phyloP scores from a whole-genome alignment of 768 basidiomycete genomes.

The Mycena haematopus region DNA sequence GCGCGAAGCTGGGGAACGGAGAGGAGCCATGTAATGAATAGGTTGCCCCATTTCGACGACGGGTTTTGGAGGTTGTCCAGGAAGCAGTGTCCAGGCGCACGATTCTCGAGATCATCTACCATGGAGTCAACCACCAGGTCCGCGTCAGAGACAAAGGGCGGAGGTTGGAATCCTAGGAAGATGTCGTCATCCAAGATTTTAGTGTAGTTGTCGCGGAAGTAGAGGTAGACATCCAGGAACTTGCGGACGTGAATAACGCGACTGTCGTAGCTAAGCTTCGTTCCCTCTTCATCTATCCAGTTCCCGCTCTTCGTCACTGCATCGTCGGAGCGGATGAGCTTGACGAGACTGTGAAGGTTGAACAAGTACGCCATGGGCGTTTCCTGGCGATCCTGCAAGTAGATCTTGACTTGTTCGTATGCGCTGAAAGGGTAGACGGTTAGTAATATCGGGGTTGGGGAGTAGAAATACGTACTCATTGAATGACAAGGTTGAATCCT shows the following conservation, averaged over 20 bases:
- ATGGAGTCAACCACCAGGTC: neutral
- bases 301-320: neutral
- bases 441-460: neutral
- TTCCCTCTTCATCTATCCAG: neutral
- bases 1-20: too few relatives aligned
- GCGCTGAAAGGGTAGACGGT: neutral
- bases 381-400: neutral
- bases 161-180: neutral
- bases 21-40: too few relatives aligned
- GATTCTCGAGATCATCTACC: neutral
- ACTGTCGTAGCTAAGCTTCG: neutral
- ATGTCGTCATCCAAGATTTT: neutral
- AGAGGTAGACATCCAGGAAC: neutral
- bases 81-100: neutral
- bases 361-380: neutral
- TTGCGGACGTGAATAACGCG: neutral
- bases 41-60: neutral
- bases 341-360: neutral
- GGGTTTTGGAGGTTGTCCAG: neutral
- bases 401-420: neutral
- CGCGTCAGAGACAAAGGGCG: too few relatives aligned
- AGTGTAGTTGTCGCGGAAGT: neutral
- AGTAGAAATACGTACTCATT: neutral
- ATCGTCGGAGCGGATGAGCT: neutral
- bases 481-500: neutral